Conservation (phyloP, 2,329 filamentous ascomycete genomes). For the Sphaerulina musiva region DNA sequence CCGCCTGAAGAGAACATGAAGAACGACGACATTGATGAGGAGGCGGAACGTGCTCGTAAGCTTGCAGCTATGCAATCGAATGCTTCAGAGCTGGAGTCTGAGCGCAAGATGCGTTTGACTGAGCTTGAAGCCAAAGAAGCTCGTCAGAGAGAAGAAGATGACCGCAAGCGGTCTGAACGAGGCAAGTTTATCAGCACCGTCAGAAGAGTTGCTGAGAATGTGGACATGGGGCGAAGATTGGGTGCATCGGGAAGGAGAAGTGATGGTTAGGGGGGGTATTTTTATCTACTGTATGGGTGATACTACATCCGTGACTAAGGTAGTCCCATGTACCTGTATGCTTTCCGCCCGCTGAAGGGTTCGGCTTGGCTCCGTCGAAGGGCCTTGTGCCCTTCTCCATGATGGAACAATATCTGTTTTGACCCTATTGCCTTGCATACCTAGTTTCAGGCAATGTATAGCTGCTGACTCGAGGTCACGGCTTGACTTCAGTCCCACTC, state of each 20-base stretch:
- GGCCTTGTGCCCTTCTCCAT: too few relatives aligned
- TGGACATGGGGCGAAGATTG: conserved; percentile 28
- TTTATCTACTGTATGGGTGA: too few relatives aligned
- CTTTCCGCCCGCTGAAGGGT: too few relatives aligned
- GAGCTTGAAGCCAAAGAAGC: conserved; percentile 61
- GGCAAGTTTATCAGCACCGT: conserved; percentile 35
- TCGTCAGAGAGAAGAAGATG: conserved; percentile 59
- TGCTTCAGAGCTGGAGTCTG: conserved; percentile 58
- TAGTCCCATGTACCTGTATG: too few relatives aligned
- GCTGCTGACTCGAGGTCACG: too few relatives aligned
- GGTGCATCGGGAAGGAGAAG: conserved; percentile 18
- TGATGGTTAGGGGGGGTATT: conserved; percentile 11
- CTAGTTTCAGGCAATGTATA: too few relatives aligned
- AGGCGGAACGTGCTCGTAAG: conserved; percentile 34
- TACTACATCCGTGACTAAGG: too few relatives aligned
- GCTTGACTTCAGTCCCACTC: too few relatives aligned
- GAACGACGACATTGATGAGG: conserved; percentile 23
- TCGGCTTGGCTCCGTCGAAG: too few relatives aligned
- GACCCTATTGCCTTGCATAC: too few relatives aligned
- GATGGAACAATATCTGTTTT: too few relatives aligned
- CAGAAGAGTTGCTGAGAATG: conserved; percentile 29
- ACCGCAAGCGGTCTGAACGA: conserved; percentile 38
- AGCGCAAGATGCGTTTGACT: conserved; percentile 61
- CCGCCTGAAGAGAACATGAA: conserved; percentile 23
- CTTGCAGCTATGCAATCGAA: conserved; percentile 39